Base-by-base conservation (phyloP, 2,329 filamentous ascomycete genomes). In the Polychaeton citri region DNA sequence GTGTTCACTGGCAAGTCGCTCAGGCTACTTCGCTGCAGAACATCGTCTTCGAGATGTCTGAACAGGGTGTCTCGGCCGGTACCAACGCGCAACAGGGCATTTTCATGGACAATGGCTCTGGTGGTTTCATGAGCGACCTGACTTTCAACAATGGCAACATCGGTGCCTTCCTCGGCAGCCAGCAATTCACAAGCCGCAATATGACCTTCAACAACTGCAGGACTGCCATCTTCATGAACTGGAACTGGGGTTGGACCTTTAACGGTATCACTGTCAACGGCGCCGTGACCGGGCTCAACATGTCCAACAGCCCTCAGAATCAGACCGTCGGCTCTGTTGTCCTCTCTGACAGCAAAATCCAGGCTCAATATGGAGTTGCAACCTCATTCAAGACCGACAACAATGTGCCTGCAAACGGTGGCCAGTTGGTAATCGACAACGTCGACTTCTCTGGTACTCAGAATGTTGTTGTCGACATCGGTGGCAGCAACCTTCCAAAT, bases 301-400 rank as follows among this genome's bases (percentile, higher is more conserved):
- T 69, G 62, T 61, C 65, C 38, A 65, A 63, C 45, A 55, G 51
- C 38, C 54, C 55, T 6, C 20, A 38, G 9, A 57, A 54, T 47
- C 81, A 90, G 63, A 80, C 76, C 8, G 86, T 94, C 35, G 90
- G 90, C 38, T 94, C 88, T 1, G 72, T 94, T 32, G 60, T 94
- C 37, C 62, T 95, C 33, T 64, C 87, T 36, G 88, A 96, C 65
- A 87, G 79, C 64, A 76, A 69, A 46, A 75, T 95, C 50, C 72
- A 68, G 45, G 88, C 83, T 1, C 72, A 72, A 2, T 72, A 84
- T 37, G 88, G 82, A 46, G 69, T 95, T 50, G 74, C 74, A 48
- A 88, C 85, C 18, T 74, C 79, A 2, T 94, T 83, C 38, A 69
- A 76, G 7, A 82, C 79, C 62, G 69, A 71, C 47, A 58, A 61